phyloP scores from a whole-genome alignment of 208 protist species.

The Trypanosoma melophagium region DNA sequence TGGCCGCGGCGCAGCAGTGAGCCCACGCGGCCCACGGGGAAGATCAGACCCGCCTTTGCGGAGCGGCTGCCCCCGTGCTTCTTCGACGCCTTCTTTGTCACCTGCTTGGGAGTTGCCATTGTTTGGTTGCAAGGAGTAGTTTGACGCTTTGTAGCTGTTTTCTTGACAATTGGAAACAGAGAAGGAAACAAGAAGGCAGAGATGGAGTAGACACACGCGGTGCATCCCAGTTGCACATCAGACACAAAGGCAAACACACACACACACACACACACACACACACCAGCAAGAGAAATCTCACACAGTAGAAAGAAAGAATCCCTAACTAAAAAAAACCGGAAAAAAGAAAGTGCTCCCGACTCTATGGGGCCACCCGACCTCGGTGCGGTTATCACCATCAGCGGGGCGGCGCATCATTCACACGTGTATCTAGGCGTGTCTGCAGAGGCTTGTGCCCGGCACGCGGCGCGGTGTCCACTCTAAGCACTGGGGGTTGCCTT shows the following conservation, averaged over 20 bases:
- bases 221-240: no score
- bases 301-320: no score
- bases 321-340: no score
- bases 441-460: slow-evolving; percentile 9
- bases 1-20: slow-evolving; percentile 94
- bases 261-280: no score
- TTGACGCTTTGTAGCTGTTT: no score
- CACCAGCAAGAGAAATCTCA: no score
- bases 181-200: no score
- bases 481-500: slow-evolving; percentile 58
- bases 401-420: not conserved
- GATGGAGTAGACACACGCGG: no score
- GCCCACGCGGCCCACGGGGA: slow-evolving; percentile 98
- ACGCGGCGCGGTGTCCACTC: not conserved
- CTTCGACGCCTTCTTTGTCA: slow-evolving; percentile 68
- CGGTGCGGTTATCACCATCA: not conserved
- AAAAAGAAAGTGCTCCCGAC: no score
- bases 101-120: slow-evolving; percentile 68
- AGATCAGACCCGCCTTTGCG: slow-evolving; percentile 96
- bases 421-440: slow-evolving; percentile 4
- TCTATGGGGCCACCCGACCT: not conserved
- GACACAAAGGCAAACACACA: no score
- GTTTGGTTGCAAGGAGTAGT: not conserved
- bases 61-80: slow-evolving; percentile 87
- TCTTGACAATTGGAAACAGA: no score